Evolutionary conservation across 1,284 basidiomycete genomes (phyloP), one percentile per base, ranked within the genome.

Genomic region (Boletus smithii): DNA sequence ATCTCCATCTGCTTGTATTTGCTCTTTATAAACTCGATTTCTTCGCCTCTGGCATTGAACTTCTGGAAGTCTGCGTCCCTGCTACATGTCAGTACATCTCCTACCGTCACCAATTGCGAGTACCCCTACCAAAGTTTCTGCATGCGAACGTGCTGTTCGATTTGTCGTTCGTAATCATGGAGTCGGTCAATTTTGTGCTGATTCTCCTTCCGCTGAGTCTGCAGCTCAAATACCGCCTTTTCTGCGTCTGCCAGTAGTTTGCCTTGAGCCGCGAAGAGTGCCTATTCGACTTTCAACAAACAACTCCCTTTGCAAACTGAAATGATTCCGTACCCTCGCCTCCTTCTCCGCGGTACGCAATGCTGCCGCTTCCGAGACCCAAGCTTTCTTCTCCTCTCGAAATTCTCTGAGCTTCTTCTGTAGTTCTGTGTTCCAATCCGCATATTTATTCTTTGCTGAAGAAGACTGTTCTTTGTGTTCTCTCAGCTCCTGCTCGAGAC

Each of bases 31-130:
- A 69, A 56, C 34, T 76, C 69, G 5, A 88, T 71, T 50, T 82
- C 71, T 40, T 80, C 75, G 31, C 74, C 79, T 42, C 82, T 77
- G 29, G 79, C 74, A 47, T 83, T 85, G 55, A 85, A 83, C 55
- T 76, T 83, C 42, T 74, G 71, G 51, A 88, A 83, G 59, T 91
- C 88, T 16, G 72, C 70, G 52, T 88, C 83, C 83, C 88, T 91
- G 55, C 27, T 13, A 17, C 18, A 23, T 11, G 34, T 59, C 26
- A 60, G 26, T 20, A 31, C 31, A 3, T 31, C 11, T 27, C 17
- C 42, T 26, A 13, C 14, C 6, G 7, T 26, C 17, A 36, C 13
- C 5, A n/a, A 11, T 29, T 5, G 32, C 2, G 2, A 36, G 26
- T 26, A 32, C 32, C n/a, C 75, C 23, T 62, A 85, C 88, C 87